phyloP scores from a whole-genome alignment of 306 rosid species.

The Sophora flavescens region DNA sequence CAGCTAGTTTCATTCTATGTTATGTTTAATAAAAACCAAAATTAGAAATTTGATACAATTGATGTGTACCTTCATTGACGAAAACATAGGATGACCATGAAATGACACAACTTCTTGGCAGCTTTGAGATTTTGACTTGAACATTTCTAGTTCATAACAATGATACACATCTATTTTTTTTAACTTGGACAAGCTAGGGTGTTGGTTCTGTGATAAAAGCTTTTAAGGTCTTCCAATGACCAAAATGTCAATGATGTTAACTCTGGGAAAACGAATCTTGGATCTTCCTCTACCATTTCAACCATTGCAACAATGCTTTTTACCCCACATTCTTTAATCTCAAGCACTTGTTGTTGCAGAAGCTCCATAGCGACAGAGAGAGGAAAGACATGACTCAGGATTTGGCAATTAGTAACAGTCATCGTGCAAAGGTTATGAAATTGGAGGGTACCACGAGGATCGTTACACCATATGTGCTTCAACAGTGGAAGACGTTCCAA shows the following conservation, averaged over 20 bases:
- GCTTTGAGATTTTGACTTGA: background rate
- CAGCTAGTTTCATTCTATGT: background rate
- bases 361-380: background rate
- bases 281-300: background rate
- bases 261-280: conserved; percentile 8
- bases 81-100: background rate
- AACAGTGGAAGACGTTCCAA: background rate
- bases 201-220: conserved; percentile 1
- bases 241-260: background rate
- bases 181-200: background rate
- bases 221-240: background rate
- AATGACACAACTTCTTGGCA: background rate
- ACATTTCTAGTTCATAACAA: background rate
- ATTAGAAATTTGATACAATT: background rate
- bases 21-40: no score
- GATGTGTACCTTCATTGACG: background rate
- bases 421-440: background rate
- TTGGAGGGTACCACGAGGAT: background rate
- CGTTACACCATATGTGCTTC: conserved; percentile 10
- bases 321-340: background rate
- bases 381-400: background rate
- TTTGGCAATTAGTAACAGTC: background rate
- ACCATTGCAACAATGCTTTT: background rate
- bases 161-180: background rate
- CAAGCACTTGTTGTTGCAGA: conserved; percentile 9